Percentiles rank a stretch among this genome's conserved stretches.
Evolutionary conservation across 495 filamentous ascomycete genomes (phyloP).

Genomic region (Aspergillus conjunctus): DNA sequence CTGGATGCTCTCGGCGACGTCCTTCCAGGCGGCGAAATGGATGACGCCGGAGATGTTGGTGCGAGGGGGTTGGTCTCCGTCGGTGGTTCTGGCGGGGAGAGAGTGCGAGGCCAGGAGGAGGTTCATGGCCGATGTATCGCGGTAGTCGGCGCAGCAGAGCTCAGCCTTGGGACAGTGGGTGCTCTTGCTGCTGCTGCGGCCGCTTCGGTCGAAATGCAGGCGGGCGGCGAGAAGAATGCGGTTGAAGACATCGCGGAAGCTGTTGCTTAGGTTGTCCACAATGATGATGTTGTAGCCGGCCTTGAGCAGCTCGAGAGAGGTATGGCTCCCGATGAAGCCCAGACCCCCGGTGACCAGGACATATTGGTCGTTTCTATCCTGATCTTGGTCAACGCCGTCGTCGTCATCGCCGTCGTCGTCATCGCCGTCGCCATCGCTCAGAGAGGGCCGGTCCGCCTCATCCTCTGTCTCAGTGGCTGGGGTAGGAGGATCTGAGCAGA

Average conservation of each 20-base stretch:
- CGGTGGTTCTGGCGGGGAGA: slow-evolving; percentile 3
- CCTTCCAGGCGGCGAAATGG: slow-evolving; percentile 64
- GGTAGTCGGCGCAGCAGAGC: slow-evolving; percentile 56
- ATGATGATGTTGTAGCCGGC: slow-evolving; percentile 61
- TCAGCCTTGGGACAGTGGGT: slow-evolving; percentile 14
- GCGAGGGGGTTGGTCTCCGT: background rate
- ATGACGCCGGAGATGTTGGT: slow-evolving; percentile 61
- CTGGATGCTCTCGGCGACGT: slow-evolving; percentile 53
- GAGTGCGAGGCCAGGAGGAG: slow-evolving; percentile 37
- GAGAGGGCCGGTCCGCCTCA: background rate
- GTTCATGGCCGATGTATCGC: slow-evolving; percentile 43
- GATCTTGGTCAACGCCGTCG: no score
- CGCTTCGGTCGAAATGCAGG: slow-evolving; percentile 31
- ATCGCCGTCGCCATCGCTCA: background rate
- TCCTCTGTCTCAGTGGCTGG: background rate
- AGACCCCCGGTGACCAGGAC: slow-evolving; percentile 63
- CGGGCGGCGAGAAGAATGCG: slow-evolving; percentile 50
- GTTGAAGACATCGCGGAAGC: slow-evolving; percentile 52
- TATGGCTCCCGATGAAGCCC: slow-evolving; percentile 67
- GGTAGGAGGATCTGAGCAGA: background rate
- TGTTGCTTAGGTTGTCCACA: slow-evolving; percentile 64
- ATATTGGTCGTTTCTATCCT: slow-evolving; percentile 16
- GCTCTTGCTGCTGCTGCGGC: background rate
- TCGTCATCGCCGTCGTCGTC: slow-evolving; percentile 6
- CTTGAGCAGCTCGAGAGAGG: slow-evolving; percentile 60